Percentiles rank a stretch among this genome's conserved stretches.
Evolutionary conservation across 1,139 yeast genomes (phyloP).

Genomic region (Hyphopichia khmerensis): DNA sequence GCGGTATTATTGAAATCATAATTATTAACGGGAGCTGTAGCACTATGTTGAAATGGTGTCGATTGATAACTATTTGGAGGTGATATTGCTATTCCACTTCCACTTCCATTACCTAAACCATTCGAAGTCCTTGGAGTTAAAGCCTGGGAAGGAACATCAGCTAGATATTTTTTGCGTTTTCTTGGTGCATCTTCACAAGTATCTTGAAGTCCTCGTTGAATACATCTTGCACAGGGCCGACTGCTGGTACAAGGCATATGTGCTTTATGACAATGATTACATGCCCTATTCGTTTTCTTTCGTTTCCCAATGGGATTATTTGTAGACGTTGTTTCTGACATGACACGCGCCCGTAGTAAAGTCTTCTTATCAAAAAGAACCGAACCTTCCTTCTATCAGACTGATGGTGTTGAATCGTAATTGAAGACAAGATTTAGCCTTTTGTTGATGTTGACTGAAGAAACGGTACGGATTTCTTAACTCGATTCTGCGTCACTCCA

Average conservation of each 20-base stretch:
- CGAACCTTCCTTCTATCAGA: too few species aligned
- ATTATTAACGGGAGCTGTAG: slow-evolving; percentile 4
- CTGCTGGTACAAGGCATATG: slow-evolving; percentile 83
- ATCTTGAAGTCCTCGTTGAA: slow-evolving; percentile 63
- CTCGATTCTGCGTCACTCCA: not conserved
- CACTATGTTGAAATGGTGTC: slow-evolving; percentile 7
- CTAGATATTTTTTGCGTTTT: slow-evolving; percentile 77
- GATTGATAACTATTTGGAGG: slow-evolving; percentile 2
- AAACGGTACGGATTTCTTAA: not conserved
- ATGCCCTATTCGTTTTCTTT: slow-evolving; percentile 74
- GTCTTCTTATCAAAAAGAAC: too few species aligned
- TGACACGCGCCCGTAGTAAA: too few species aligned
- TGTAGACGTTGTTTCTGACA: not conserved
- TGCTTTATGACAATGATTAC: slow-evolving; percentile 81
- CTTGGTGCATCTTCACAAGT: slow-evolving; percentile 90
- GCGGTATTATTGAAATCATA: slow-evolving; percentile 1
- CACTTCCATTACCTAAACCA: not conserved
- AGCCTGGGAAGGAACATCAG: slow-evolving; percentile 45
- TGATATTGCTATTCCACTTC: not conserved
- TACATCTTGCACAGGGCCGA: slow-evolving; percentile 83
- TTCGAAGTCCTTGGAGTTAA: slow-evolving; percentile 6
- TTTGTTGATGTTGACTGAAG: not conserved
- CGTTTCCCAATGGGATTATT: slow-evolving; percentile 27
- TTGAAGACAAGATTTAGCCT: not conserved
- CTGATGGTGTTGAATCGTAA: too few species aligned